Evolutionary conservation across 2,329 filamentous ascomycete genomes (phyloP).

Genomic region (Pseudogymnoascus sp.): DNA sequence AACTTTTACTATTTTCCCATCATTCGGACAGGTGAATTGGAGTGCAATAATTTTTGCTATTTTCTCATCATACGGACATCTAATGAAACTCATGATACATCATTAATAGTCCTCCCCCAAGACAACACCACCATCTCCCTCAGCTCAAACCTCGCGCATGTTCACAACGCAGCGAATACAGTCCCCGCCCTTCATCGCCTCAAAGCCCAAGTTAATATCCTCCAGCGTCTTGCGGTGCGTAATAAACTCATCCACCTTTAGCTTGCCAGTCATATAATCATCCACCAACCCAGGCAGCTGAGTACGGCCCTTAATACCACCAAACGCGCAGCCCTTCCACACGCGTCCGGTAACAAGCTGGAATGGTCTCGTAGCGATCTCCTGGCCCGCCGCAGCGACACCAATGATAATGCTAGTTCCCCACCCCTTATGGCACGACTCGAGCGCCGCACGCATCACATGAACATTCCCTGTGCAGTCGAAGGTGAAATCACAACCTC

Average conservation of each 20-base stretch:
- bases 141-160: slow-evolving; percentile 32
- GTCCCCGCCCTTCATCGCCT: slow-evolving; percentile 91
- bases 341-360: slow-evolving; percentile 96
- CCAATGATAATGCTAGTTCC: slow-evolving; percentile 97
- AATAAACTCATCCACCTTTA: slow-evolving; percentile 99
- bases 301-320: slow-evolving; percentile 92
- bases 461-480: slow-evolving; percentile 97
- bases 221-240: slow-evolving; percentile 80
- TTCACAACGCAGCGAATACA: slow-evolving; percentile 92
- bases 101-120: not conserved
- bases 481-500: slow-evolving; percentile 97
- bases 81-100: not conserved
- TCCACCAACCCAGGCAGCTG: slow-evolving; percentile 80
- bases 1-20: not conserved
- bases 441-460: slow-evolving; percentile 90
- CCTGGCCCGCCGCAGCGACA: slow-evolving; percentile 90
- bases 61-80: not conserved
- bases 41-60: not conserved
- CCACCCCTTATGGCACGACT: slow-evolving; percentile 99
- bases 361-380: slow-evolving; percentile 92
- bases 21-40: not conserved
- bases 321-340: slow-evolving; percentile 97
- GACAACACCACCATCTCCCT: not conserved
- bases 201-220: slow-evolving; percentile 84
- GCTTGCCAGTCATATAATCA: slow-evolving; percentile 79